phyloP scores from a whole-genome alignment of 306 rosid genomes.

The Boehmeria nivea region DNA sequence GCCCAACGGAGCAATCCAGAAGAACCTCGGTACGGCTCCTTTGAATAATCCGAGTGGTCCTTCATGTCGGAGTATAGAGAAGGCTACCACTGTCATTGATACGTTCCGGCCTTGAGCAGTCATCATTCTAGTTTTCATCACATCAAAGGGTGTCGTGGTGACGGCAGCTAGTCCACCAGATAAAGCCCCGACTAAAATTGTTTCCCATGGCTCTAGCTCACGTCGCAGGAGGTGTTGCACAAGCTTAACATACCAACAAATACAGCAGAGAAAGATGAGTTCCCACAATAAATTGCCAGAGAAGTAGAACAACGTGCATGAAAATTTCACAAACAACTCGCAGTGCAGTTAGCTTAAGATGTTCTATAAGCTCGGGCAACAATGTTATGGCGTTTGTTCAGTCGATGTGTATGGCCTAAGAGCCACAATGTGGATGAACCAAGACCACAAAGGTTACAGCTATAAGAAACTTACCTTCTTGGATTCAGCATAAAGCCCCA shows the following conservation, averaged over 20 bases:
- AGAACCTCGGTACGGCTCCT: slow-evolving; percentile 95
- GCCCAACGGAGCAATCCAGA: slow-evolving; percentile 97
- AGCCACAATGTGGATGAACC: too few species aligned
- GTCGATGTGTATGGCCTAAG: too few species aligned
- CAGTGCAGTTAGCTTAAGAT: too few species aligned
- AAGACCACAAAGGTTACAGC: background rate
- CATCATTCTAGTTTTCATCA: slow-evolving; percentile 99
- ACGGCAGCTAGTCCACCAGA: slow-evolving; percentile 98
- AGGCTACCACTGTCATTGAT: slow-evolving; percentile 65
- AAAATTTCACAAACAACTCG: background rate
- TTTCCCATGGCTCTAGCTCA: slow-evolving; percentile 94
- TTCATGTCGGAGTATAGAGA: slow-evolving; percentile 73
- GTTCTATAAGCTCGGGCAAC: too few species aligned
- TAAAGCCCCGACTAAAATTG: slow-evolving; percentile 88
- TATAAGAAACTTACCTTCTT: slow-evolving; percentile 53
- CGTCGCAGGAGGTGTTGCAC: slow-evolving; percentile 63
- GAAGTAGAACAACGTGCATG: background rate
- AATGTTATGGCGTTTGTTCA: background rate
- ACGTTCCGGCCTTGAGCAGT: slow-evolving; percentile 80
- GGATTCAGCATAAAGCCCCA: slow-evolving; percentile 96
- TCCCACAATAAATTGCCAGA: background rate
- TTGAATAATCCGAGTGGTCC: slow-evolving; percentile 93
- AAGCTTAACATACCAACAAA: slow-evolving; percentile 40
- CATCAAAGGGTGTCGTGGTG: slow-evolving; percentile 91
- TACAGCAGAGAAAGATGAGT: too few species aligned